Conservation (phyloP, 257 asterid genomes). For the Petrea volubilis region DNA sequence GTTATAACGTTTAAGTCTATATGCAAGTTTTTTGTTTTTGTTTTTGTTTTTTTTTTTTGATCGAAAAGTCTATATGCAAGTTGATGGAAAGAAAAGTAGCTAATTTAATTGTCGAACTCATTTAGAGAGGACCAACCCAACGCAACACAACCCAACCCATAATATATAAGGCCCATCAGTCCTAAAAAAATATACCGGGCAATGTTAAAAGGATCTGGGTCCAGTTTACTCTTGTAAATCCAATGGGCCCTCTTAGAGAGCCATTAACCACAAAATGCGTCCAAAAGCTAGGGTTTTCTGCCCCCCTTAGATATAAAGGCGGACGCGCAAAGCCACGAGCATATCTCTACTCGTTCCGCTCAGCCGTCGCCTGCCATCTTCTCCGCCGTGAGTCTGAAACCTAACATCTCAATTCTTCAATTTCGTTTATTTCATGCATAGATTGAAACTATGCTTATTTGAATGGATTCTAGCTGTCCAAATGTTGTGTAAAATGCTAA, state of each 20-base stretch:
- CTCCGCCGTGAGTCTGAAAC: slow-evolving; percentile 19
- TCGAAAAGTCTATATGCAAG: too few relatives aligned
- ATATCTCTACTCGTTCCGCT: not conserved
- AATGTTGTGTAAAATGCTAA: not conserved
- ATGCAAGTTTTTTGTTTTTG: too few relatives aligned
- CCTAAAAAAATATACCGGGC: too few relatives aligned
- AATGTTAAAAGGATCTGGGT: not conserved
- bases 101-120: too few relatives aligned
- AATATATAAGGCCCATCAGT: too few relatives aligned
- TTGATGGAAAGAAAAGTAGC: too few relatives aligned
- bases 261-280: not conserved
- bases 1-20: too few relatives aligned
- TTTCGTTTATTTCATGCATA: not conserved
- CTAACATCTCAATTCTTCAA: not conserved
- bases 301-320: not conserved
- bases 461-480: not conserved
- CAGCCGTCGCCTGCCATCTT: not conserved
- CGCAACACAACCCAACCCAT: too few relatives aligned
- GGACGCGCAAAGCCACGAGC: not conserved
- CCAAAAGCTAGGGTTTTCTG: slow-evolving; percentile 22
- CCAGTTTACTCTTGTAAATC: not conserved
- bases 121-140: too few relatives aligned
- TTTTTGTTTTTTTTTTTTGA: too few relatives aligned
- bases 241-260: not conserved
- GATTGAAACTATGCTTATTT: not conserved